These are phyloP conservation scores for Ophiocordyceps polyrhachis-furcata DNA, from an alignment of 2,329 filamentous ascomycete genomes.

Conservation along the genomic window DNA sequence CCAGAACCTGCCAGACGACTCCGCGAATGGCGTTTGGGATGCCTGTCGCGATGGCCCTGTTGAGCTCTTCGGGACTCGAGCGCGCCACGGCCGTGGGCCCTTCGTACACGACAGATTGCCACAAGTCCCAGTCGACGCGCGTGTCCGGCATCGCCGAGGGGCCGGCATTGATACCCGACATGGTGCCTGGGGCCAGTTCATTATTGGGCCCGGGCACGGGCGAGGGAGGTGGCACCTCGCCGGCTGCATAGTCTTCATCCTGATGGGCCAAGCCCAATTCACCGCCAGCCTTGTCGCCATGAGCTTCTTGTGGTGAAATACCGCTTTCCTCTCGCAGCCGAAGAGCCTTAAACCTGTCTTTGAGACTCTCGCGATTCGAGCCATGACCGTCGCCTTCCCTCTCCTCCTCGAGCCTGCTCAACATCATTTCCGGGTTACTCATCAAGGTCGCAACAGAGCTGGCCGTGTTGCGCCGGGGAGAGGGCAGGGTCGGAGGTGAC, in stretches of 20 bases:
- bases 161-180: constrained; percentile 59
- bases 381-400: constrained; percentile 28
- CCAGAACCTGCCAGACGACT: constrained; percentile 97
- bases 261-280: constrained; percentile 7
- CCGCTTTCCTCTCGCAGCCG: constrained; percentile 56
- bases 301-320: constrained; percentile 30
- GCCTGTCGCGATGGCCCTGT: constrained; percentile 74
- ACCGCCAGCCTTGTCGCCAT: constrained; percentile 27
- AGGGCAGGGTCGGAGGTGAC: constrained; percentile 29
- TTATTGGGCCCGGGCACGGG: constrained; percentile 47
- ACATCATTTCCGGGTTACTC: constrained; percentile 66
- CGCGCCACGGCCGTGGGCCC: constrained; percentile 75
- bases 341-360: constrained; percentile 62
- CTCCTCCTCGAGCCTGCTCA: constrained; percentile 60
- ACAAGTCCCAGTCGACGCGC: constrained; percentile 95
- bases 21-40: constrained; percentile 91
- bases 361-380: constrained; percentile 42
- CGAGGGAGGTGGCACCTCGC: constrained; percentile 18
- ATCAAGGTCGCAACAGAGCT: constrained; percentile 62
- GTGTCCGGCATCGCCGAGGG: constrained; percentile 50
- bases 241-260: constrained; percentile 9
- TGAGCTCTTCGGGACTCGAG: constrained; percentile 77
- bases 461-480: constrained; percentile 49
- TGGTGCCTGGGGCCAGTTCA: constrained; percentile 66
- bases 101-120: constrained; percentile 91